A percentile compares a stretch with the other conserved stretches of the same genome.
These are phyloP conservation scores for Gossypium anomalum DNA, from an alignment of 345 rosid genomes.

Conservation along the genomic window DNA sequence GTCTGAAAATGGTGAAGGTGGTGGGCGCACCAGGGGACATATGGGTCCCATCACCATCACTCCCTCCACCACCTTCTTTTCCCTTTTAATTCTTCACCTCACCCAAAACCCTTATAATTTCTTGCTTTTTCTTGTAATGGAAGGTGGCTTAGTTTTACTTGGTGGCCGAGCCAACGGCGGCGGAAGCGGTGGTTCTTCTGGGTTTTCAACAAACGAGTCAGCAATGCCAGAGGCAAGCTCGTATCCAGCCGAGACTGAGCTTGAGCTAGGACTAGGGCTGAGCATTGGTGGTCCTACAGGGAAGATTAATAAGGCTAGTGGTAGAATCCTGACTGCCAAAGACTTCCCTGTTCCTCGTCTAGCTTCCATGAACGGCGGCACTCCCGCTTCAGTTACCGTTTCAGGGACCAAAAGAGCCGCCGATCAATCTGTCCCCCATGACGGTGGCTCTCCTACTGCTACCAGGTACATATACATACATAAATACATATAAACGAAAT, in stretches of 20 bases:
- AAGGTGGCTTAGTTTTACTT: conserved; percentile 34
- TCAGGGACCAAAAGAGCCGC: conserved; percentile 66
- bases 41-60: conserved; percentile 71
- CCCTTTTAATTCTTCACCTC: conserved; percentile 19
- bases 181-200: conserved; percentile 18
- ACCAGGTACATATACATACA: conserved; percentile 33
- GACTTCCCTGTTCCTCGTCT: conserved; percentile 52
- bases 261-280: conserved; percentile 64
- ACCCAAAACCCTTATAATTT: conserved; percentile 24
- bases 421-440: conserved; percentile 47
- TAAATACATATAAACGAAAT: no score
- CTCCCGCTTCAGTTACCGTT: conserved; percentile 27
- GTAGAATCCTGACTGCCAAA: conserved; percentile 68
- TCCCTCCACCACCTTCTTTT: conserved; percentile 42
- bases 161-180: neutral
- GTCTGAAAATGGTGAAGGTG: conserved; percentile 32
- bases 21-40: conserved; percentile 76
- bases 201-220: conserved; percentile 29
- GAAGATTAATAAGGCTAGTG: conserved; percentile 33
- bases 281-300: conserved; percentile 46
- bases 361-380: conserved; percentile 3
- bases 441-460: conserved; percentile 56
- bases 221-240: conserved; percentile 38
- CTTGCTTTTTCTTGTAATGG: conserved; percentile 23
- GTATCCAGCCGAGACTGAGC: conserved; percentile 44